These are phyloP conservation scores for Diplogelasinospora grovesii DNA, from an alignment of 495 filamentous ascomycete species.

Conservation along the genomic window DNA sequence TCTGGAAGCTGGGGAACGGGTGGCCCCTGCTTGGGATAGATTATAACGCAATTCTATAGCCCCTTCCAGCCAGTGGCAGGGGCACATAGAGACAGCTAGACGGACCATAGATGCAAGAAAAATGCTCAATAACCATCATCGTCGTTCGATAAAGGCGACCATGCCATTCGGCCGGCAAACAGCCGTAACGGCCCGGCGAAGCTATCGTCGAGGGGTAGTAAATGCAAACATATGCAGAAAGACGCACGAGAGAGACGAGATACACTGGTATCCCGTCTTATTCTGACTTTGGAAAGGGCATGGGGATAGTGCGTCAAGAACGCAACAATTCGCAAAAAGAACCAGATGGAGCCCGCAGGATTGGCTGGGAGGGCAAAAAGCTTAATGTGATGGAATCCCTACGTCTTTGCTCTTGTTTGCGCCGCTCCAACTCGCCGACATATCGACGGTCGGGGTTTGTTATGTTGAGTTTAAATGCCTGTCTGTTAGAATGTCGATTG, in stretches of 20 bases:
- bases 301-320: too few species aligned
- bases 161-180: conserved; percentile 16
- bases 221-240: conserved; percentile 9
- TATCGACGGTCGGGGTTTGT: conserved; percentile 5
- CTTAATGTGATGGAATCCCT: background rate
- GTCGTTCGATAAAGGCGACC: background rate
- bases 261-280: too few species aligned
- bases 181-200: conserved; percentile 19
- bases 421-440: conserved; percentile 1
- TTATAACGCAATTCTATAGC: conserved; percentile 4
- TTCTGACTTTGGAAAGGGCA: too few species aligned
- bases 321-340: too few species aligned
- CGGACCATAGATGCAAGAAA: background rate
- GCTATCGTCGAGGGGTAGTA: conserved; percentile 9
- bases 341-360: background rate
- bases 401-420: background rate
- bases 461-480: background rate
- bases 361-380: background rate
- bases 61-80: conserved; percentile 1
- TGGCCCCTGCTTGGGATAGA: conserved; percentile 17
- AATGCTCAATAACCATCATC: background rate
- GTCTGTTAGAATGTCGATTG: background rate
- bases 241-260: too few species aligned
- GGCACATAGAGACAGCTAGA: background rate
- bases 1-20: conserved; percentile 10